phyloP scores from a whole-genome alignment of 2,329 filamentous ascomycete species.

The Microdochium nivale region DNA sequence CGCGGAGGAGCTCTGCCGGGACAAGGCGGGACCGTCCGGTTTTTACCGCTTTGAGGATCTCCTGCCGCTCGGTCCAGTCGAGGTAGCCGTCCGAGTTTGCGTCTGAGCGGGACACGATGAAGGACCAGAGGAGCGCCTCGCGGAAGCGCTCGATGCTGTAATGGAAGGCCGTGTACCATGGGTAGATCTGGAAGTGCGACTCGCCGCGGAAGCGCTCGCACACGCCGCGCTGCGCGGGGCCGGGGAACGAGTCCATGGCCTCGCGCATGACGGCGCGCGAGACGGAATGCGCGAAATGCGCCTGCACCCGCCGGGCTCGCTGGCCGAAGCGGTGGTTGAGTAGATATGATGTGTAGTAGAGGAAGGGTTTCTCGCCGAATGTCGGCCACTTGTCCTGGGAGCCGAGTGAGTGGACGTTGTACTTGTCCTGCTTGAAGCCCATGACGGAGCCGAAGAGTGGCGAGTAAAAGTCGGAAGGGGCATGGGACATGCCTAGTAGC shows the following conservation, averaged over 20 bases:
- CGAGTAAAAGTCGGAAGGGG: slow-evolving; percentile 32
- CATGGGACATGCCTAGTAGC: slow-evolving; percentile 30
- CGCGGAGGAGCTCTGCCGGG: neutral
- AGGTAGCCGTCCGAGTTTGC: slow-evolving; percentile 27
- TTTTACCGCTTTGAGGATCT: slow-evolving; percentile 24
- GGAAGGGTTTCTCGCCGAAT: slow-evolving; percentile 34
- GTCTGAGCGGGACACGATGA: slow-evolving; percentile 29
- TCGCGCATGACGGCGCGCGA: slow-evolving; percentile 28
- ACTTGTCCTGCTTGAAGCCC: slow-evolving; percentile 31
- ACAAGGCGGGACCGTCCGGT: slow-evolving; percentile 19
- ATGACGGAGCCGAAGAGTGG: slow-evolving; percentile 31
- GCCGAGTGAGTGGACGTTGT: slow-evolving; percentile 21
- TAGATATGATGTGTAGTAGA: slow-evolving; percentile 34
- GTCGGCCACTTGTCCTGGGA: slow-evolving; percentile 22
- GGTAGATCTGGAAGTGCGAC: slow-evolving; percentile 30
- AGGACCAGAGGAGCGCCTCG: slow-evolving; percentile 32
- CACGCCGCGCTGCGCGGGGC: slow-evolving; percentile 26
- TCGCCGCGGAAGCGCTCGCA: slow-evolving; percentile 33
- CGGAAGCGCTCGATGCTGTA: slow-evolving; percentile 33
- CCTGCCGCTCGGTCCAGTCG: slow-evolving; percentile 27
- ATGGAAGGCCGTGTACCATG: slow-evolving; percentile 32
- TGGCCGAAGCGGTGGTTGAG: slow-evolving; percentile 33
- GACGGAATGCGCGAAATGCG: slow-evolving; percentile 31
- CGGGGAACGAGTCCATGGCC: slow-evolving; percentile 30
- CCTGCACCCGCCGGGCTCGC: slow-evolving; percentile 31